Base-by-base conservation (phyloP, 352 stramenopile species). In the Thalassiosira hispida region DNA sequence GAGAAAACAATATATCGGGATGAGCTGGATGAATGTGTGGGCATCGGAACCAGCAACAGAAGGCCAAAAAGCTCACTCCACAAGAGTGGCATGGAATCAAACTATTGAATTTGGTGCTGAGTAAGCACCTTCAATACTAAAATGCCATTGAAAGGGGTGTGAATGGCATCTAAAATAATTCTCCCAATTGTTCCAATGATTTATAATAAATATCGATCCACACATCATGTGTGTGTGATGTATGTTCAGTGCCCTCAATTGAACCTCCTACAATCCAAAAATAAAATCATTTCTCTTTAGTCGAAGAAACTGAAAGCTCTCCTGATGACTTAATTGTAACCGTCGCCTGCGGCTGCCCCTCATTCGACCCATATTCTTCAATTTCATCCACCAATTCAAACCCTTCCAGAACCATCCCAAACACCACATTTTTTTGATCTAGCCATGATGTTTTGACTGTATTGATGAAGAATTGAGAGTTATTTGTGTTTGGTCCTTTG, bases 371-470 rank as follows among this genome's bases (percentile, higher is more conserved):
- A 23, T 81, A 49, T 16, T 47, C 53, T 81, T 94, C 90, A 35
- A 98, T 95, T 59, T 92, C 88, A 79, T 94, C 91, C 11, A 98
- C 89, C 11, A 98, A 77, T 51, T 98, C 67, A 53, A 83, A 84
- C 51, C 90, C 90, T 14, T 81, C 77, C n/a, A 93, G 67, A 14
- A 94, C 90, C 67, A 84, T 86, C 1, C 90, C 90, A 79, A 94
- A 93, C 6, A 91, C 73, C 5, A 90, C 86, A 80, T 93, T 77
- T 68, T 92, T 92, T 16, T 93, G 94, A 84, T 99, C 96, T 23
- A 99, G 89, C 83, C 98, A 97, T 40, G 96, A 94, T 65, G 96
- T 98, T 49, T 97, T 91, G 77, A 97, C 96, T 14, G 95, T 98
- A 77, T 88, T 90, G 38, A 90, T 85, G 42, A 90, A 90, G 42